Base-by-base conservation (phyloP, 805 yeast genomes). In the Metschnikowia anglica region DNA sequence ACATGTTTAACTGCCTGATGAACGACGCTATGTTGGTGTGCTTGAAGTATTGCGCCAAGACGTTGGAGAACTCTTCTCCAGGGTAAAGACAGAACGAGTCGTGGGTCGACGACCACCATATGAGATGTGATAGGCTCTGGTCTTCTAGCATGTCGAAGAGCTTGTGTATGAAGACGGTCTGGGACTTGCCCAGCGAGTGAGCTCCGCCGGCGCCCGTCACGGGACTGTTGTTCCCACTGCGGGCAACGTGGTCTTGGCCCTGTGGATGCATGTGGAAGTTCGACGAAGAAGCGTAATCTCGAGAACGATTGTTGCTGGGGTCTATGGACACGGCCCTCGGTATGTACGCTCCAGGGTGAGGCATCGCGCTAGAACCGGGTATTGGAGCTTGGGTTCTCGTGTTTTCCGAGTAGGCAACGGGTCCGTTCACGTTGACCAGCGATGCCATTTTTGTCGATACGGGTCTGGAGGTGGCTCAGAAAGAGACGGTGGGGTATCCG, bases 121-220 rank as follows among this genome's bases (percentile, higher is more conserved):
- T 91, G 28, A 91, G 72, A 58, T 85, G 93, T 43, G 77, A 68
- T 25, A 91, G 68, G 21, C 76, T 64, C 2, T 70, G 69, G 59
- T 91, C 97, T 54, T 90, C 95, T 37, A 91, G 74, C 95, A 91
- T 91, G 49, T 84, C 81, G 70, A 87, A 90, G 19, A 91, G 76
- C 60, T 91, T 91, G 65, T 90, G 96, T 46, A 90, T 86, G 66
- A 91, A 91, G 41, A 57, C 75, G 35, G 66, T 68, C 55, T 68
- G 74, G 19, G 72, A 64, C 43, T 68, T 68, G 12, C 62, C 61
- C 25, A 37, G 30, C 13, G 52, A 15, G 13, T 9, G 37, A 5
- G 39, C 27, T 25, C 25, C 37, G 12, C 19, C 23, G 34, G 33
- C 37, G 18, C 42, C 40, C 10, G 50, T 34, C 29, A 43, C 39